Base-by-base conservation (phyloP, 2,329 filamentous ascomycete genomes). In the Arthrobotrys musiformis region DNA sequence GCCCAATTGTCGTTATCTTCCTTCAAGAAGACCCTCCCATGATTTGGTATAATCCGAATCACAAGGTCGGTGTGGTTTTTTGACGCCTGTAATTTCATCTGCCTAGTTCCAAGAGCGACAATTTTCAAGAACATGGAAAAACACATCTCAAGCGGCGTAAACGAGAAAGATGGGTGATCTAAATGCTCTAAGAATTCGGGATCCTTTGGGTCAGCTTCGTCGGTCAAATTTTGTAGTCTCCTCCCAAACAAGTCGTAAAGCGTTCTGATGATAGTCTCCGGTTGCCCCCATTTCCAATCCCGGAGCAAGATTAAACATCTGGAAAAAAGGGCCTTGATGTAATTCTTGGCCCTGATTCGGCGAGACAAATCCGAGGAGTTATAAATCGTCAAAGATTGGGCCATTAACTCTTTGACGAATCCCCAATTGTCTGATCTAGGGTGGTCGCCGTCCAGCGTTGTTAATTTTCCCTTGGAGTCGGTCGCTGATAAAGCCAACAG, bases 61-160 rank as follows among this genome's bases (percentile, higher is more conserved):
- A 91, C 85, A 17, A 92, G 80, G 78, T 91, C 91, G 19, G 86
- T 85, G 69, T 90, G 86, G 54, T 90, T 88, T 44, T 89, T 91
- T 9, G 82, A 81, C 9, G 86, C 84, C 1, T 84, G 85, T n/a
- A 83, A 82, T 3, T 84, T 83, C 33, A 91, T 83, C 50, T 86
- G 86, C 52, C 85, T 84, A 48, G 91, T 88, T 37, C 86, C 86
- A 58, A 90, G 80, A 0, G 87, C 89, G 37, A 91, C 82, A 15
- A 90, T 85, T 81, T 91, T 92, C 61, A 91, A 84, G 63, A 91
- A 90, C 22, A 91, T 86, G 80, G 91, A 89, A 79, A 91, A 92
- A 80, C 89, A 91, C 19, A 85, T 85, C 80, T 92, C 90, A 46
- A 87, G 85, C 0, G 85, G 83, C 17, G 87, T 85, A 13, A 90